Conservation (phyloP, 1,284 basidiomycete genomes). For the Xerocomus cyaneibrunnescens region DNA sequence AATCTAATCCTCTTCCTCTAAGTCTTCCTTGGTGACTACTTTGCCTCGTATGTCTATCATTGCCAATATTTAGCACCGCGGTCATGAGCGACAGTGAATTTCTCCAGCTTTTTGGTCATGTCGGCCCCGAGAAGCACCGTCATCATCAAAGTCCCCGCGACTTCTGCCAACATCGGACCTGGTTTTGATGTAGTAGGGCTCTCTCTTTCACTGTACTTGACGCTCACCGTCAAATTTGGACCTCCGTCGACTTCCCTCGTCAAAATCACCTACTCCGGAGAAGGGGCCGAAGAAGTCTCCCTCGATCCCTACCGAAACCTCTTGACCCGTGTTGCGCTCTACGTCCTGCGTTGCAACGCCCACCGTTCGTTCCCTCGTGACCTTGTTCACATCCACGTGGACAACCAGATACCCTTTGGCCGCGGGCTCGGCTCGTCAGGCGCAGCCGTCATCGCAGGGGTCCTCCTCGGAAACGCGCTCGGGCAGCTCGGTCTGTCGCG, state of each 20-base stretch:
- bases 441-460: conserved; percentile 96
- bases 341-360: conserved; percentile 88
- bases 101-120: conserved; percentile 13
- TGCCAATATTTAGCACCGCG: not conserved
- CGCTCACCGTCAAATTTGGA: conserved; percentile 63
- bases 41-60: conserved; percentile 6
- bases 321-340: conserved; percentile 96
- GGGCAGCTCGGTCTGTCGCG: conserved; percentile 71
- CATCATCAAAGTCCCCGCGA: conserved; percentile 87
- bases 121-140: conserved; percentile 37
- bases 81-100: not conserved
- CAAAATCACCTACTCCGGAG: conserved; percentile 77
- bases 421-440: conserved; percentile 97
- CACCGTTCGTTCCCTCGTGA: conserved; percentile 75
- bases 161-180: conserved; percentile 97
- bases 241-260: conserved; percentile 49
- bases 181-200: conserved; percentile 99
- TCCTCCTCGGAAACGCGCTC: conserved; percentile 84
- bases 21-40: not conserved
- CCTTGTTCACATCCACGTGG: conserved; percentile 66
- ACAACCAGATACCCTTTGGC: conserved; percentile 97
- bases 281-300: conserved; percentile 90
- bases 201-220: conserved; percentile 88
- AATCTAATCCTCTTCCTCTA: not conserved
- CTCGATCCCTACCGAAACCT: conserved; percentile 97